Evolutionary conservation across 176 grass and related monocot genomes (phyloP).

Genomic region (Oryza punctata): DNA sequence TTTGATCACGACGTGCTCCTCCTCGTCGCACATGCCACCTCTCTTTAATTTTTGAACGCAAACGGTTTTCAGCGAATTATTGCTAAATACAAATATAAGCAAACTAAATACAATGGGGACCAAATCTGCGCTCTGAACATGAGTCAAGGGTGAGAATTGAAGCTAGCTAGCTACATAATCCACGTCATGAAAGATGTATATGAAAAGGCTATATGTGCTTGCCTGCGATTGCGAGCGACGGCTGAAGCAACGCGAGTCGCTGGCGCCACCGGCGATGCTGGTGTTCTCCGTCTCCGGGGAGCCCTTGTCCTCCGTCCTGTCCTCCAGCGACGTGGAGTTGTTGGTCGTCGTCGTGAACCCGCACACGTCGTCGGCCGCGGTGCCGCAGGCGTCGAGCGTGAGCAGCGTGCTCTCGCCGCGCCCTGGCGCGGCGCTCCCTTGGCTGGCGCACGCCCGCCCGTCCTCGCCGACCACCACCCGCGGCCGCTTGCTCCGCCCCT

Average conservation of each 20-base stretch:
- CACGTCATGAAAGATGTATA: no score
- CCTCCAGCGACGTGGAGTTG: conserved; percentile 66
- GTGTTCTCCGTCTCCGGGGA: conserved; percentile 78
- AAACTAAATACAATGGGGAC: background rate
- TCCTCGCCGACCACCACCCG: conserved; percentile 40
- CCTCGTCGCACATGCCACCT: conserved; percentile 60
- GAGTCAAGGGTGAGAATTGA: background rate
- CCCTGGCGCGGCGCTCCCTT: conserved; percentile 61
- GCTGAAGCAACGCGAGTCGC: conserved; percentile 66
- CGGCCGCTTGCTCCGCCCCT: conserved; percentile 45
- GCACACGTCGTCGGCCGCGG: conserved; percentile 40
- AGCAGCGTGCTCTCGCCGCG: conserved; percentile 47
- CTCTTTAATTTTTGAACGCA: conserved; percentile 35
- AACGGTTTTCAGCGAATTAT: conserved; percentile 4
- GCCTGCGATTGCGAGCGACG: conserved; percentile 69
- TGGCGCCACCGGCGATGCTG: conserved; percentile 57
- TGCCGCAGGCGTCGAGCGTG: conserved; percentile 54
- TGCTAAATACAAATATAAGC: background rate
- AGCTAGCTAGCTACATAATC: no score
- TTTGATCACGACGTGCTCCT: conserved; percentile 43
- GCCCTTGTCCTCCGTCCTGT: conserved; percentile 36
- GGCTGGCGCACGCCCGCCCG: conserved; percentile 62
- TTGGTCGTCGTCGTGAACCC: conserved; percentile 60
- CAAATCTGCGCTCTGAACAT: background rate
- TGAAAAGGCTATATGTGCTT: conserved; percentile 6